Evolutionary conservation across 352 stramenopile species (phyloP), one percentile per base, ranked within the genome.

Genomic region (Phytopythium vexans): DNA sequence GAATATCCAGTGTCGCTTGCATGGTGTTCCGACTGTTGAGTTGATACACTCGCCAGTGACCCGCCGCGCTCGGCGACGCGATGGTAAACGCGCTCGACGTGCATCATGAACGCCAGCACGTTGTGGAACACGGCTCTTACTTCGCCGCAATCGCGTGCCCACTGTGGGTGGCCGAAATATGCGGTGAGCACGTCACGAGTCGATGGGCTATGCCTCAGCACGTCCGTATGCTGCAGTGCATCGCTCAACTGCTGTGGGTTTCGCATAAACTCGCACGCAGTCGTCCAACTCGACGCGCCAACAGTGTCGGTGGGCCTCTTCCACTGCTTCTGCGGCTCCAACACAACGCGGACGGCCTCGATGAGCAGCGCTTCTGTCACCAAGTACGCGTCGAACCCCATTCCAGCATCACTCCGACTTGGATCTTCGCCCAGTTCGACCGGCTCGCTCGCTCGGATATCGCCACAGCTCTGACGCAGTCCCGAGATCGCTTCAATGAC

Each of bases 321-420:
- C 77, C 77, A 86, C 9, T 41, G 27, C 7, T 52, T n/a, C 3
- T 72, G 60, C 3, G 72, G 70, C 10, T 82, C 54, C 2, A 86
- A 52, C 7, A 88, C n/a, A 4, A 86, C 63, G 1, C 61, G 56
- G 4, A 54, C 66, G 10, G 61, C 70, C 41, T 89, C 75, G 8
- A 89, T 62, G 7, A 89, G 54, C 4, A 89, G 52, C 1, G 78
- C 78, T 51, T 89, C 78, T 10, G 59, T 66, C 35, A 86, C 73
- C 10, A 89, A 55, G 49, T 86, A 89, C 14, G 64, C 56, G 14
- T 89, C 78, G 37, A 89, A 86, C n/a, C 56, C 64, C 31, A 63
- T 56, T 33, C 56, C 64, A 12, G 10, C 47, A 32, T 66, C 55
- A 9, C 36, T 35, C 33, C 50, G 47, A 49, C 51, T 48, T 0